phyloP scores from a whole-genome alignment of 2,329 filamentous ascomycete species.

The Diaporthe eres region DNA sequence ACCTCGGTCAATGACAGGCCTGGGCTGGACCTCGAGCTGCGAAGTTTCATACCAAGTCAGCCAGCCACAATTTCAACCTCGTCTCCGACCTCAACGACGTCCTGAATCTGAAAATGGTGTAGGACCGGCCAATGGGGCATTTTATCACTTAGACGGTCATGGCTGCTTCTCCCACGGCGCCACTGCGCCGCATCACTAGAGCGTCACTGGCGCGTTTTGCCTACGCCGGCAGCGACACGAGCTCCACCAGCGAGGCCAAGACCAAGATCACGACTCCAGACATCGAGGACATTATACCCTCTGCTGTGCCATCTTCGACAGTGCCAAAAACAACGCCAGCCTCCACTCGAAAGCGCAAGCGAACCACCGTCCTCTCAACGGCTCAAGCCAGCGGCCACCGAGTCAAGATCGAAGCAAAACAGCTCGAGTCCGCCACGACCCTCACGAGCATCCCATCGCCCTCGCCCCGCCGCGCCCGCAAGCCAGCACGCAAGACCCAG shows the following conservation, averaged over 20 bases:
- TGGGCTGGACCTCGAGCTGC: not conserved
- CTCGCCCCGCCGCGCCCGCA: conserved; percentile 44
- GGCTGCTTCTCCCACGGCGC: conserved; percentile 45
- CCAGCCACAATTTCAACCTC: not conserved
- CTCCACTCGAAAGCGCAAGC: conserved; percentile 51
- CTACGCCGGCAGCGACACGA: conserved; percentile 48
- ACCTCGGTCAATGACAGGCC: not conserved
- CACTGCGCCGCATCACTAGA: conserved; percentile 63
- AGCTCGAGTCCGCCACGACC: conserved; percentile 46
- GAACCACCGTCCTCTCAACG: conserved; percentile 34
- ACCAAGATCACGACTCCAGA: conserved; percentile 43
- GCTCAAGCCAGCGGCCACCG: not conserved
- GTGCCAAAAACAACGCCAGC: not conserved
- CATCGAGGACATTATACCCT: conserved; percentile 52
- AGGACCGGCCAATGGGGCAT: not conserved
- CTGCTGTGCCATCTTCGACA: conserved; percentile 16
- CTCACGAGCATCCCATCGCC: conserved; percentile 42
- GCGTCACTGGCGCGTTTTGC: conserved; percentile 65
- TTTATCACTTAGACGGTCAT: not conserved
- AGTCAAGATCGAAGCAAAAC: conserved; percentile 32
- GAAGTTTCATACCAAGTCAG: not conserved
- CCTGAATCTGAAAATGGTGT: not conserved
- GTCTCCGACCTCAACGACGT: too few relatives aligned
- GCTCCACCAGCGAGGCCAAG: conserved; percentile 41
- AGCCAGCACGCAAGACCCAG: conserved; percentile 55